Evolutionary conservation across 495 filamentous ascomycete species (phyloP), one percentile per base, ranked within the genome.

Genomic region (Trichocladium antarcticum): DNA sequence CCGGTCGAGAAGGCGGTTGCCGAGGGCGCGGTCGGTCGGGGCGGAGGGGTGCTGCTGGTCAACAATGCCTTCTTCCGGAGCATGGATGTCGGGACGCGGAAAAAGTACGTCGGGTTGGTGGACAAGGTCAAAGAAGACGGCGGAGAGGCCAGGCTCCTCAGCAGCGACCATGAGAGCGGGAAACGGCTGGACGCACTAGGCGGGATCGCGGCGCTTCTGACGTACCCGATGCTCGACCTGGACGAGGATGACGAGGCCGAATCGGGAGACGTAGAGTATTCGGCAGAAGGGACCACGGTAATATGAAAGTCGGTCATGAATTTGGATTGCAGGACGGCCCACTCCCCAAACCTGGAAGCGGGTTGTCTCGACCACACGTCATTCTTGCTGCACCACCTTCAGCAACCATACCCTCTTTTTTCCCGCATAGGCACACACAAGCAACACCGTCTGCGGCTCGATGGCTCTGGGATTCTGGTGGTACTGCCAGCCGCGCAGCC

Each of bases 91-190:
- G 73, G 70, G 10, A 82, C 80, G 58, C 74, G 92, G 61, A 89
- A 78, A 61, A 78, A 77, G 48, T 95, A 85, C 74, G 93, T 98
- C 4, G 65, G 68, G 19, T 72, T 97, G 55, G 90, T 96, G 35
- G 92, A 98, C 63, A 84, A 81, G 38, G 92, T 97, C n/a, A 83
- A 83, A 56, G 84, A 83, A 41, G 80, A 84, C 42, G 93, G 93
- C 29, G 92, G 92, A 0, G 89, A 96, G 57, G 83, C 85, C 1
- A 78, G 88, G 42, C 73, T 96, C 21, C 66, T 97, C 37, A 97
- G 93, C 57, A 88, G 83, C 52, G 82, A 92, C 57, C 90, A 97
- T 64, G 92, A 95, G 70, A 96, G 92, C 68, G 92, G 92, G 15
- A 82, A 83, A 66, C 69, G 88, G 47, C 67, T 98, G 37, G 90